Evolutionary conservation across 345 rosid species (phyloP).

Genomic region (Rhodomyrtus tomentosa): DNA sequence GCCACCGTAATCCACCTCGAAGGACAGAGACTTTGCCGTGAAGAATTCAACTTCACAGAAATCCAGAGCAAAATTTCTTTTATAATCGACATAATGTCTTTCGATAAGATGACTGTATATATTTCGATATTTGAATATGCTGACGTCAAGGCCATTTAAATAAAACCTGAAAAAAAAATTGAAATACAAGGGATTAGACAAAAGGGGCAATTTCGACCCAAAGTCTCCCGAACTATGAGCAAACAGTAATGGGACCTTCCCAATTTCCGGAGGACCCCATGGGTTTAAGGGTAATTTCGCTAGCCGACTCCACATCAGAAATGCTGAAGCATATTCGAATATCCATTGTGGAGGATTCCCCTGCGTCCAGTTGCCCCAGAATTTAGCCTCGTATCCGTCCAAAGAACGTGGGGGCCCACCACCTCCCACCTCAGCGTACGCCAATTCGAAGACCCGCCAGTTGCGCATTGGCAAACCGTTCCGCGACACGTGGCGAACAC

Average conservation of each 20-base stretch:
- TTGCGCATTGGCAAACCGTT: neutral
- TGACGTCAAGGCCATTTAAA: neutral
- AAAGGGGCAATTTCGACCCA: neutral
- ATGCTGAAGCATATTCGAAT: conserved; percentile 31
- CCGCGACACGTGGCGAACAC: neutral
- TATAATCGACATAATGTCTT: neutral
- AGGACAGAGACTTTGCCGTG: neutral
- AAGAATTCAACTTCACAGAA: neutral
- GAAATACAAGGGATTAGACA: neutral
- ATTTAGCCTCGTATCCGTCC: neutral
- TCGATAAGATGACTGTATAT: neutral
- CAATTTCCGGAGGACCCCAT: neutral
- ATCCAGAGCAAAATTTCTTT: neutral
- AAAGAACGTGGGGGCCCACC: neutral
- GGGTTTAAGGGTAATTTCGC: conserved; percentile 14
- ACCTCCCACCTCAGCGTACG: too few relatives aligned
- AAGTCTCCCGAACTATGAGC: neutral
- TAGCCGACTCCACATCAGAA: neutral
- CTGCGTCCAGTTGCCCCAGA: neutral
- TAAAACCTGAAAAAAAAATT: neutral
- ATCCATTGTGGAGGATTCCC: conserved; percentile 23
- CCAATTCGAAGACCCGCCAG: neutral
- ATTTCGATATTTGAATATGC: neutral
- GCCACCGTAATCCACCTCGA: neutral
- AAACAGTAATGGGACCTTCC: neutral